Evolutionary conservation across 768 basidiomycete species (phyloP).

Genomic region (Auricularia auricula-judae): DNA sequence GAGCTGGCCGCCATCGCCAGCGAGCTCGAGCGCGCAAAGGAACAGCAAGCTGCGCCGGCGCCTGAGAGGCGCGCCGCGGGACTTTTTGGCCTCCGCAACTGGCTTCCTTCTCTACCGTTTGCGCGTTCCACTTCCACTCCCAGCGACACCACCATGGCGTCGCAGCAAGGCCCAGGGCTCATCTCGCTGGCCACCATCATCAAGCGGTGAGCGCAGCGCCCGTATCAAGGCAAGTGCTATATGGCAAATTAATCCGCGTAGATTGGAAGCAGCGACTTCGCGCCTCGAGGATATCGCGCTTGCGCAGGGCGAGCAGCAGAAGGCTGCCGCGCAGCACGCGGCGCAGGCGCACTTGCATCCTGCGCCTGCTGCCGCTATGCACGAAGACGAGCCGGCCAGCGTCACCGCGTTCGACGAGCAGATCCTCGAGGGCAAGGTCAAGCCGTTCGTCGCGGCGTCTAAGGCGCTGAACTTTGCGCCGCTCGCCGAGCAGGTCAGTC

Average conservation of each 20-base stretch:
- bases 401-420: slow-evolving; percentile 65
- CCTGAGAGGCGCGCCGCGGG: too few species aligned
- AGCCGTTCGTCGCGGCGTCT: slow-evolving; percentile 64
- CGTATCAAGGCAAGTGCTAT: not conserved
- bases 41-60: too few species aligned
- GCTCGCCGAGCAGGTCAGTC: slow-evolving; percentile 67
- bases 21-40: too few species aligned
- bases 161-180: slow-evolving; percentile 28
- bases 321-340: slow-evolving; percentile 13
- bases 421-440: slow-evolving; percentile 63
- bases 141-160: slow-evolving; percentile 1
- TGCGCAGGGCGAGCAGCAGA: slow-evolving; percentile 23
- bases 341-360: slow-evolving; percentile 14
- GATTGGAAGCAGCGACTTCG: slow-evolving; percentile 87
- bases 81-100: not conserved
- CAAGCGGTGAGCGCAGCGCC: slow-evolving; percentile 46
- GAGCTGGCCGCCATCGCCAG: too few species aligned
- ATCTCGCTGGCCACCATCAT: slow-evolving; percentile 74
- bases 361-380: slow-evolving; percentile 20
- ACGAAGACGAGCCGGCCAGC: slow-evolving; percentile 37
- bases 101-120: not conserved
- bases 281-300: slow-evolving; percentile 84
- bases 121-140: not conserved
- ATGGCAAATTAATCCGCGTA: slow-evolving; percentile 19
- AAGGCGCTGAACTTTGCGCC: slow-evolving; percentile 54